Base-by-base conservation (phyloP, 441 rosid species). In the Corymbia calophylla region DNA sequence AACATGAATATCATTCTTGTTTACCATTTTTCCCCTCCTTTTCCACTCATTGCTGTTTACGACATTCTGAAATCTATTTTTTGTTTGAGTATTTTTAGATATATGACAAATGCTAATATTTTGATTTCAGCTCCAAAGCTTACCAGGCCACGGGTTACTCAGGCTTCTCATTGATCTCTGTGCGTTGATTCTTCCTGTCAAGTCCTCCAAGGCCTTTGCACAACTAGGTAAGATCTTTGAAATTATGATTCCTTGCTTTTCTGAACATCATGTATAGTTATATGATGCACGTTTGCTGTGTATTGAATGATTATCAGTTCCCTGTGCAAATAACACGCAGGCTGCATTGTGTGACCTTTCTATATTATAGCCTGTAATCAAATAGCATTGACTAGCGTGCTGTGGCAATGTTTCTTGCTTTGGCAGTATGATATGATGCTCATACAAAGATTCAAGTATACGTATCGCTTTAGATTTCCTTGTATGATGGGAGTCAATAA, bases 101-200 rank as follows among this genome's bases (percentile, higher is more conserved):
- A 60, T 60, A 60, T 60, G 66, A 3, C 1, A 2, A 68, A 8
- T 68, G 14, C 47, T 31, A 8, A 16, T n/a, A 64, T 64, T 64
- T 64, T n/a, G 73, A 7, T 64, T 64, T 64, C 5, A 64, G 19
- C 73, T 66, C 12, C 39, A 66, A 66, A 66, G 21, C 21, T 1
- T 2, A 10, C 8, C 21, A 31, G 39, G 21, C 18, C 6, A 66
- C 0, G 0, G 73, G 39, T 31, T 31, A 18, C 6, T 31, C 6
- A 66, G 39, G 73, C 70, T 62, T 62, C 70, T 62, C 8, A 14
- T 29, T 62, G 8, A 62, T 62, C 4, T 62, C 2, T 12, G 9
- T 14, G 9, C 32, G 13, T 29, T 14, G 9, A 14, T 14, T 1
- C 70, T 29, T 62, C 70, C 17, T 3, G 32, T 13, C 7, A 18